These are phyloP conservation scores for Leptographium procerum DNA, from an alignment of 2,329 filamentous ascomycete species.

Conservation along the genomic window DNA sequence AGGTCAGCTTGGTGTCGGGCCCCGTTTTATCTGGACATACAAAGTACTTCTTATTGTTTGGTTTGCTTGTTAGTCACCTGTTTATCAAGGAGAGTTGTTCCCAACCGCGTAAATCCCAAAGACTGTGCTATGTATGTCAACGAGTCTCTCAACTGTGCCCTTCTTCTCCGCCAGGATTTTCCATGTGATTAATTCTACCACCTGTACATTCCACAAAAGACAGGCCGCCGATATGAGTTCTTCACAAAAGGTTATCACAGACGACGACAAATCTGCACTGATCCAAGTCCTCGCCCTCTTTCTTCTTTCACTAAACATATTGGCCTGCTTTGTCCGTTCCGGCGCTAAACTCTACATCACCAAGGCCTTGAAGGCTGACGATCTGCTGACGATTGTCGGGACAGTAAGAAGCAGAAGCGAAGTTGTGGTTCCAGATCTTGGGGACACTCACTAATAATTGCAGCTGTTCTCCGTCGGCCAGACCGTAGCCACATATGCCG, in stretches of 20 bases:
- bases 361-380: not conserved
- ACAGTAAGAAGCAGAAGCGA: not conserved
- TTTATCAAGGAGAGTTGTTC: too few species aligned
- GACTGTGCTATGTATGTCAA: too few species aligned
- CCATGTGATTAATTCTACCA: too few species aligned
- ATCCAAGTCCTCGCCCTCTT: constrained; percentile 1
- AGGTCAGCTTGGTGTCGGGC: too few species aligned
- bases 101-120: too few species aligned
- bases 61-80: too few species aligned
- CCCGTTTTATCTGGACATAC: too few species aligned
- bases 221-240: not conserved
- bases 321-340: not conserved
- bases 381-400: not conserved
- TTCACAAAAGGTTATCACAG: constrained; percentile 1
- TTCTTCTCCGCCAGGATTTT: too few species aligned
- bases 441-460: not conserved
- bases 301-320: not conserved
- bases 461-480: constrained; percentile 1
- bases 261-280: constrained; percentile 3
- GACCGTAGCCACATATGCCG: not conserved
- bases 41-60: too few species aligned
- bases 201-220: too few species aligned
- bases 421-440: not conserved
- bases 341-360: not conserved
- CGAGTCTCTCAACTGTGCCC: too few species aligned